Conservation (phyloP, 257 asterid genomes). For the Jasminum sambac region DNA sequence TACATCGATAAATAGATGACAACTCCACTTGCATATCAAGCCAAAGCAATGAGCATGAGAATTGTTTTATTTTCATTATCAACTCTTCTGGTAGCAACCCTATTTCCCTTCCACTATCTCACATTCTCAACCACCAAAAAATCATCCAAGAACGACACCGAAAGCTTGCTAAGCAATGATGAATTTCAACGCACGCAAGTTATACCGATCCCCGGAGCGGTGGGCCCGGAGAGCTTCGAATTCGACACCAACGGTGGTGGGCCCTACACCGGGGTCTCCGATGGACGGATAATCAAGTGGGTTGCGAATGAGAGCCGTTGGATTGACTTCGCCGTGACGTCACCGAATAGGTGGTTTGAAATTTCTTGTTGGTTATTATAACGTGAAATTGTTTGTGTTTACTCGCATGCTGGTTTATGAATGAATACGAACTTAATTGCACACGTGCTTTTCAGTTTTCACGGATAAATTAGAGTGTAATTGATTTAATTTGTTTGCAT, state of each 20-base stretch:
- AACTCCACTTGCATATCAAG: conserved; percentile 31
- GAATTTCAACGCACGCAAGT: neutral
- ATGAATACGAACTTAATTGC: neutral
- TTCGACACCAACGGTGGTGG: conserved; percentile 52
- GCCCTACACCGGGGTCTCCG: conserved; percentile 71
- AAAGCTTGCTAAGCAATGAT: neutral
- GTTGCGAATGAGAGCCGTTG: conserved; percentile 47
- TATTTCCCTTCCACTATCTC: conserved; percentile 9
- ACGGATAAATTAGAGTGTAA: neutral
- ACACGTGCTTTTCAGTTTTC: neutral
- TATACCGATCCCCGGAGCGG: conserved; percentile 40
- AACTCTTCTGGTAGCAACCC: conserved; percentile 15
- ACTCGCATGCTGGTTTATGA: neutral
- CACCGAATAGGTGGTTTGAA: conserved; percentile 45
- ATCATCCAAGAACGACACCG: conserved; percentile 14
- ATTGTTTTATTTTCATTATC: conserved; percentile 29
- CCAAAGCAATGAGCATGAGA: conserved; percentile 35
- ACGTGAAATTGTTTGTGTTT: neutral
- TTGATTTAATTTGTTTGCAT: neutral
- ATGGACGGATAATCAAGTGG: conserved; percentile 73
- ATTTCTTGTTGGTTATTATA: neutral
- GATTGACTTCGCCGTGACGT: conserved; percentile 64
- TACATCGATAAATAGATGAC: conserved; percentile 4
- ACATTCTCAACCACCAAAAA: neutral
- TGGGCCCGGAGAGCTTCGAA: conserved; percentile 67